Conservation (phyloP, 306 rosid species). For the Trifolium repens region DNA sequence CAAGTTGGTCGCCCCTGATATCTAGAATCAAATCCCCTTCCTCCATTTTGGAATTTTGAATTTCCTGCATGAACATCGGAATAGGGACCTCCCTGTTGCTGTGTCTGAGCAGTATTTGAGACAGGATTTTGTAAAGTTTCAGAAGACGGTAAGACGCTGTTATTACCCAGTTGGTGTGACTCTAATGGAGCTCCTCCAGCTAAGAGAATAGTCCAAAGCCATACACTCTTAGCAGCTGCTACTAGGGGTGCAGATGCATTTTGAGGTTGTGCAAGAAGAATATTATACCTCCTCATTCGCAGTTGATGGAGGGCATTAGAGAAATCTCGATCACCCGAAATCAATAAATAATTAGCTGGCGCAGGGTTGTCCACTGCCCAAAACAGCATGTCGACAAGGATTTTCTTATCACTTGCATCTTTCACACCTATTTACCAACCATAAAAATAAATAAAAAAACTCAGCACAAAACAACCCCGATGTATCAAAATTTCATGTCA, state of each 20-base stretch:
- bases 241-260: conserved; percentile 85
- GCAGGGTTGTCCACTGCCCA: conserved; percentile 99
- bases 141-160: conserved; percentile 40
- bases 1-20: conserved; percentile 53
- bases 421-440: conserved; percentile 64
- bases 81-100: conserved; percentile 49
- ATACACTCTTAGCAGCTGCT: conserved; percentile 91
- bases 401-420: conserved; percentile 95
- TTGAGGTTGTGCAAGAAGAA: conserved; percentile 90
- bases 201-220: conserved; percentile 91
- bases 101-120: conserved; percentile 43
- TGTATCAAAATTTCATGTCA: neutral
- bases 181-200: conserved; percentile 86
- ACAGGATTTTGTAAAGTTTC: conserved; percentile 50
- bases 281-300: conserved; percentile 88
- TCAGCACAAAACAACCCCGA: conserved; percentile 2
- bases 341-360: conserved; percentile 83
- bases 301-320: conserved; percentile 97
- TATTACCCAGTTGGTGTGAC: conserved; percentile 62
- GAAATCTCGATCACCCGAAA: conserved; percentile 93
- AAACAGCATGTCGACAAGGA: conserved; percentile 90
- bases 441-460: neutral
- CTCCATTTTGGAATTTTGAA: conserved; percentile 53
- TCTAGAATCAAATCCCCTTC: conserved; percentile 62
- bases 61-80: conserved; percentile 54